Conservation (phyloP, 257 asterid genomes). For the Solanum acaule region DNA sequence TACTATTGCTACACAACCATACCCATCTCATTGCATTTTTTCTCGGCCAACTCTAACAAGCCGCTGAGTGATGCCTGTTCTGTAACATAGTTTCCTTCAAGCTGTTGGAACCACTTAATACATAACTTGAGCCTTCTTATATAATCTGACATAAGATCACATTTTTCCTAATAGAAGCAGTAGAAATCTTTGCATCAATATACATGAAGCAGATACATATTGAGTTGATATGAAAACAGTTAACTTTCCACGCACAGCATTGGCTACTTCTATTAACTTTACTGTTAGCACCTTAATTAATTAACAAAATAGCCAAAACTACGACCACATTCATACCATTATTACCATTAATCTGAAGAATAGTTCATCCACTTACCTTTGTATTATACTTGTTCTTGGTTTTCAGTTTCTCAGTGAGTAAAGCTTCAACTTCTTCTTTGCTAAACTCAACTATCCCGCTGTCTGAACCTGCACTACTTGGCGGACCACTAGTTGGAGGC, state of each 20-base stretch:
- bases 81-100: constrained; percentile 43
- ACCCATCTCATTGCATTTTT: constrained; percentile 53
- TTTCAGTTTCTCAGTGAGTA: constrained; percentile 62
- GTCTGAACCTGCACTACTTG: constrained; percentile 62
- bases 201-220: not conserved
- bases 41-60: constrained; percentile 60
- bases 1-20: not conserved
- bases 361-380: constrained; percentile 12
- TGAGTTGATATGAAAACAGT: not conserved
- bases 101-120: constrained; percentile 78
- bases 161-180: constrained; percentile 45
- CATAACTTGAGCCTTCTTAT: constrained; percentile 69
- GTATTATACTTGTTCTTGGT: constrained; percentile 47
- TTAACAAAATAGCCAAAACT: not conserved
- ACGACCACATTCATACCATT: not conserved
- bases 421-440: constrained; percentile 59
- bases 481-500: constrained; percentile 48
- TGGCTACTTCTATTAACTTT: not conserved
- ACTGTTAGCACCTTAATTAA: not conserved
- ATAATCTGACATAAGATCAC: constrained; percentile 53
- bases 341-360: not conserved
- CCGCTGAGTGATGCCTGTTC: constrained; percentile 47
- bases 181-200: constrained; percentile 1
- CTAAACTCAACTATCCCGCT: constrained; percentile 47
- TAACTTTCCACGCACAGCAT: not conserved